These are phyloP conservation scores for Chlorella sp. DNA, from an alignment of 139 green algal genomes.

Conservation along the genomic window DNA sequence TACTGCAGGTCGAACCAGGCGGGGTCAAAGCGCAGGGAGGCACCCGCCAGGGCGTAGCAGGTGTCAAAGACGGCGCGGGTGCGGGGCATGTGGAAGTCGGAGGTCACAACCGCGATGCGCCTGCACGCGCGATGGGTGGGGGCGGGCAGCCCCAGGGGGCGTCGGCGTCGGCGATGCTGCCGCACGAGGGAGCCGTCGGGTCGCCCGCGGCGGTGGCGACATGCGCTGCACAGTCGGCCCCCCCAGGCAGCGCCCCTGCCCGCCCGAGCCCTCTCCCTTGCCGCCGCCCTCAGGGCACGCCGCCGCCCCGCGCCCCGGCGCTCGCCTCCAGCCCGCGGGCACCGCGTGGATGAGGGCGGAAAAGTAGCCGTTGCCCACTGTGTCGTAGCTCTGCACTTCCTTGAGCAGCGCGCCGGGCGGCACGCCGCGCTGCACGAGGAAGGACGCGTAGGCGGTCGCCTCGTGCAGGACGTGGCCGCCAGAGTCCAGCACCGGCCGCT, in stretches of 20 bases:
- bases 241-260: no score
- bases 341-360: slow-evolving; percentile 76
- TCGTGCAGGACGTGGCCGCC: slow-evolving; percentile 78
- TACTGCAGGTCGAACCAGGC: slow-evolving; percentile 10
- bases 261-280: no score
- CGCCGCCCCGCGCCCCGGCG: not conserved
- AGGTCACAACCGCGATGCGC: slow-evolving; percentile 61
- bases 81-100: slow-evolving; percentile 84
- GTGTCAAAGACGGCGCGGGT: slow-evolving; percentile 64
- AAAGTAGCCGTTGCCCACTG: slow-evolving; percentile 88
- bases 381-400: slow-evolving; percentile 81
- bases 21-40: slow-evolving; percentile 33
- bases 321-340: slow-evolving; percentile 69
- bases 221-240: no score
- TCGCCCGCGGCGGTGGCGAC: no score
- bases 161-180: no score
- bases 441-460: slow-evolving; percentile 61
- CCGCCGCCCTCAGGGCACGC: not conserved
- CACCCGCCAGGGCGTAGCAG: slow-evolving; percentile 51
- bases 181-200: not conserved
- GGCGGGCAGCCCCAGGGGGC: no score
- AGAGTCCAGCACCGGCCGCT: slow-evolving; percentile 59
- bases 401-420: slow-evolving; percentile 55
- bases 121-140: no score
- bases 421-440: slow-evolving; percentile 61